Evolutionary conservation across 1,139 yeast genomes (phyloP), one percentile per base, ranked within the genome.

Genomic region (Zhuliangozyma parablackwelliae): DNA sequence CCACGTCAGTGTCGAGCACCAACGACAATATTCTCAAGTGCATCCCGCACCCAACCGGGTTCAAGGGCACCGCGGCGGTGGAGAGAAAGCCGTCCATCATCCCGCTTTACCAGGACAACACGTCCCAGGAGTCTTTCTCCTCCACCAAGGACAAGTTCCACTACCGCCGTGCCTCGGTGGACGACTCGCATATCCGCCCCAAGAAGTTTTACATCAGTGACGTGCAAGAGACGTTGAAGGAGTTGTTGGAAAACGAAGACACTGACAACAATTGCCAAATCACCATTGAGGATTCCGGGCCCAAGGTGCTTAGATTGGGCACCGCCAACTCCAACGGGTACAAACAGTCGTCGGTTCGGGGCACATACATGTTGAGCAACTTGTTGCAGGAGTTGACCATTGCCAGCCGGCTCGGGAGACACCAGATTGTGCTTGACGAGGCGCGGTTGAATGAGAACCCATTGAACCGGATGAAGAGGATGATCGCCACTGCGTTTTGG

Each of bases 261-360:
- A 89, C 97, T 3, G 96, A 89, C 57, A 72, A 72, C 39, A 84
- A 90, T 58, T 80, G 65, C 57, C 97, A 90, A 59, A 90, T 90
- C 51, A 89, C 97, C 10, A 83, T 89, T 37, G 97, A 89, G 53
- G 97, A 89, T 57, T 75, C 80, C 3, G 97, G 97, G 0, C 96
- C 97, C n/a, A 89, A 89, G 54, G 94, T 85, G 11, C 66, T 88
- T 45, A 73, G 80, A 46, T 68, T 89, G 30, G 96, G 96, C 6
- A 87, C 96, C 0, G 87, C 81, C 33, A 85, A 85, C 55, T 86
- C 96, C 2, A 78, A 82, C 48, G 96, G 97, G 1, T 85, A 63
- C 59, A 80, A 78, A 32, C 82, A 79, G 49, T 72, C 77, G 32
- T 87, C 82, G 38, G 72, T 90, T 37, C 68, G 96, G 45, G 97